Evolutionary conservation across 2,329 filamentous ascomycete genomes (phyloP), one percentile per base, ranked within the genome.

Genomic region (Fusarium mangiferae): DNA sequence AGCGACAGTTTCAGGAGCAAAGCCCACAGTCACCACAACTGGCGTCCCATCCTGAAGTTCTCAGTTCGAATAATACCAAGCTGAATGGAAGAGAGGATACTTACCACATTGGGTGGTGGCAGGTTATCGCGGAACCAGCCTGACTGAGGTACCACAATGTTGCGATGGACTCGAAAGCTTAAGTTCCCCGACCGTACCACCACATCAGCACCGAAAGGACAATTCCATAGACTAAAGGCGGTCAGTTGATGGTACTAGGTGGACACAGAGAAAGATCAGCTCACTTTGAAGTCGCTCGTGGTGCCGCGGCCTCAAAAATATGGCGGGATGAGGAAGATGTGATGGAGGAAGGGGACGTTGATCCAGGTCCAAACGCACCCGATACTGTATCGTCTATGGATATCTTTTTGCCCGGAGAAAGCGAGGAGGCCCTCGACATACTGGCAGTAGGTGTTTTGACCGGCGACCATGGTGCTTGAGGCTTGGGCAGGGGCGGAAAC

Each of bases 101-200:
- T 70, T 73, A 83, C 80, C 48, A 68, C 48, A 36, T 75, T 76
- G 36, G 78, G 70, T 7, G 78, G 76, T 39, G 81, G 80, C 13
- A 84, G 75, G 26, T 78, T 73, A n/a, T 80, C 75, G 10, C 78
- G 77, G 55, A 84, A 80, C 78, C 79, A 83, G 11, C 70, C 77
- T 11, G 83, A 83, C 30, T 82, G 75, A 7, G 77, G 68, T 45
- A 72, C 68, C 30, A 84, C 67, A 55, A 84, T 77, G 42, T 80
- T 77, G 44, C 82, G 82, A 66, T 84, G 82, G n/a, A 82, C 72
- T 67, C 71, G 58, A 61, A 80, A 80, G 41, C 66, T 66, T 62
- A 71, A 64, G 7, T 48, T 62, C 22, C 76, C 77, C 20, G 75
- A 73, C 28, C 72, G 68, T 59, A 82, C 73, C 41, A 79, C 66